Evolutionary conservation across 164 flowering plant genomes (phyloP), one percentile per base, ranked within the genome.

Genomic region (Chimonanthus praecox): DNA sequence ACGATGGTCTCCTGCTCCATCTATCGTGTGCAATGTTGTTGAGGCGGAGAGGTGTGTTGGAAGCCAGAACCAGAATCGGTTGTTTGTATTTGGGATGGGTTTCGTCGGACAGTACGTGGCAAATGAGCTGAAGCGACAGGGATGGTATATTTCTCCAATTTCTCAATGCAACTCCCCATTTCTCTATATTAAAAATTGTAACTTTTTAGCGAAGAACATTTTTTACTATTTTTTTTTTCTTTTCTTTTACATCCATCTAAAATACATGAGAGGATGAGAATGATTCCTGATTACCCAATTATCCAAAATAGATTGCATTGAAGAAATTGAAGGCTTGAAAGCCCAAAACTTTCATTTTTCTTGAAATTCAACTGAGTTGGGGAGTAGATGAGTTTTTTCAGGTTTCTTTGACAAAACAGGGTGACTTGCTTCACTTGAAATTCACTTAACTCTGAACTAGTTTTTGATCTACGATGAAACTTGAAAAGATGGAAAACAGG

Each of bases 71-170:
- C 68, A 68, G 61, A 80, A 83, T 66, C 84, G 82, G 18, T 85
- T 91, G 92, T 83, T 89, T 66, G 73, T 91, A 18, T 81, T 88
- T 2, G 96, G 96, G 43, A 84, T 89, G 87, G 98, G 98, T 67
- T 92, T 78, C 77, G 94, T 89, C 58, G 98, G 90, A 3, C 83
- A 82, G 47, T 85, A 77, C 79, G 83, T 92, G 60, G 92, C 84
- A 2, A 77, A 78, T 16, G 76, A 83, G 54, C 80, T 92, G 76
- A 82, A 78, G 79, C 76, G 79, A 49, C 80, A 83, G 33, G 88
- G 83, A 71, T 88, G 96, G 94, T 91, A 83, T 69, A 64, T 45
- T 61, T 44, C 15, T 45, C 65, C 47, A 6, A 44, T 54, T 3
- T 16, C 15, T 9, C 60, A 3, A 10, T 10, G 60, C 11, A 3